phyloP scores from a whole-genome alignment of 2,329 filamentous ascomycete species.

The Fusarium sp. region DNA sequence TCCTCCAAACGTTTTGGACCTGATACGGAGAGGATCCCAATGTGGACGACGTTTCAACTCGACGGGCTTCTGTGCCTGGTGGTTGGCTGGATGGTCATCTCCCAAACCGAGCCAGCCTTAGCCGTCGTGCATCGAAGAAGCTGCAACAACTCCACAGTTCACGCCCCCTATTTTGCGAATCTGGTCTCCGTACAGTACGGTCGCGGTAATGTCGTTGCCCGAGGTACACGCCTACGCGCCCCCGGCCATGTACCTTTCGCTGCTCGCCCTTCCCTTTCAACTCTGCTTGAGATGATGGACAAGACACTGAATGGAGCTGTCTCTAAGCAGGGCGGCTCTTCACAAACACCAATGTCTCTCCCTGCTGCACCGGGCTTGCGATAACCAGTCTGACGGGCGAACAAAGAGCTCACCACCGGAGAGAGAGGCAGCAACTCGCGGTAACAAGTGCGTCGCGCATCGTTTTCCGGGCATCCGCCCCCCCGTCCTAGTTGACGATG shows the following conservation, averaged over 20 bases:
- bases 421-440: neutral
- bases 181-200: constrained; percentile 23
- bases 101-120: constrained; percentile 37
- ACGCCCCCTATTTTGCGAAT: constrained; percentile 41
- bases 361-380: constrained; percentile 7
- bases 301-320: constrained; percentile 11
- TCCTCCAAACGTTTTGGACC: constrained; percentile 7
- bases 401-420: neutral
- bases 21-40: constrained; percentile 21
- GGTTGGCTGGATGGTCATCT: constrained; percentile 25
- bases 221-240: constrained; percentile 3
- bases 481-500: constrained; percentile 1
- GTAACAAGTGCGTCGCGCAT: neutral
- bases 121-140: constrained; percentile 30
- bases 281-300: neutral
- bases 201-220: constrained; percentile 4
- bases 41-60: constrained; percentile 39
- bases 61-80: constrained; percentile 12
- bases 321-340: constrained; percentile 9
- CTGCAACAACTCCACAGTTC: constrained; percentile 38
- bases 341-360: constrained; percentile 13
- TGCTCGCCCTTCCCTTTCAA: neutral
- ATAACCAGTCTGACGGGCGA: neutral
- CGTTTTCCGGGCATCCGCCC: neutral
- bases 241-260: neutral